Evolutionary conservation across 1,284 basidiomycete genomes (phyloP).

Genomic region (Butyriboletus appendiculatus): DNA sequence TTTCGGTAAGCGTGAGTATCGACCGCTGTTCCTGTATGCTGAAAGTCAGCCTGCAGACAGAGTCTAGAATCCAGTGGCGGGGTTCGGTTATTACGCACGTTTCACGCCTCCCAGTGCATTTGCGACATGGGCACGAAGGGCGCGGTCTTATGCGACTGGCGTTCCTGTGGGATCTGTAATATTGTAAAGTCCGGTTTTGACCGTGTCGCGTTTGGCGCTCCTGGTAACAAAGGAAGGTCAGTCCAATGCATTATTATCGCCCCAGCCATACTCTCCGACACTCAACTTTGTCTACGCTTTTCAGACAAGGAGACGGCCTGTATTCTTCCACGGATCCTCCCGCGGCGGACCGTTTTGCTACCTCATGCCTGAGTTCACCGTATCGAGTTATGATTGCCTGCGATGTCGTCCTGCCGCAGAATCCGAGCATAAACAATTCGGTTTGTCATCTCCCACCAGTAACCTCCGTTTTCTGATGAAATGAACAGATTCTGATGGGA

Average conservation of each 20-base stretch:
- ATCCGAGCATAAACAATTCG: conserved; percentile 27
- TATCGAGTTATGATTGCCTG: conserved; percentile 64
- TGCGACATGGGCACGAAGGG: conserved; percentile 61
- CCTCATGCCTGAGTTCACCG: conserved; percentile 61
- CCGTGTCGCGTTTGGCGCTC: conserved; percentile 53
- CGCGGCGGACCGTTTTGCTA: conserved; percentile 54
- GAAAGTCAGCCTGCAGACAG: conserved; percentile 21
- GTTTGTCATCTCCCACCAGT: conserved; percentile 28
- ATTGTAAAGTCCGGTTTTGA: conserved; percentile 56
- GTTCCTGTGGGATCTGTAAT: conserved; percentile 62
- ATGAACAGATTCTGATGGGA: conserved; percentile 32
- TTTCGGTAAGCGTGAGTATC: conserved; percentile 45
- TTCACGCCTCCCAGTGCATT: conserved; percentile 62
- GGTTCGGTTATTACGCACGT: conserved; percentile 51
- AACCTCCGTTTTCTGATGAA: conserved; percentile 33
- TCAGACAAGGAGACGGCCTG: conserved; percentile 55
- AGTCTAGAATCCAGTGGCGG: conserved; percentile 33
- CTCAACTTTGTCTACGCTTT: conserved; percentile 1
- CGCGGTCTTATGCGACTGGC: conserved; percentile 50
- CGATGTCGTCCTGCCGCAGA: conserved; percentile 46
- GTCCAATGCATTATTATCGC: conserved; percentile 10
- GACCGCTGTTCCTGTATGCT: conserved; percentile 8
- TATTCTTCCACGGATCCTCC: conserved; percentile 60
- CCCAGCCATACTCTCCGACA: background rate
- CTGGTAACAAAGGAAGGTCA: conserved; percentile 53